Percentiles rank a stretch among this genome's conserved stretches.
Evolutionary conservation across 2,329 filamentous ascomycete species (phyloP).

Genomic region (Ceratocystis smalleyi): DNA sequence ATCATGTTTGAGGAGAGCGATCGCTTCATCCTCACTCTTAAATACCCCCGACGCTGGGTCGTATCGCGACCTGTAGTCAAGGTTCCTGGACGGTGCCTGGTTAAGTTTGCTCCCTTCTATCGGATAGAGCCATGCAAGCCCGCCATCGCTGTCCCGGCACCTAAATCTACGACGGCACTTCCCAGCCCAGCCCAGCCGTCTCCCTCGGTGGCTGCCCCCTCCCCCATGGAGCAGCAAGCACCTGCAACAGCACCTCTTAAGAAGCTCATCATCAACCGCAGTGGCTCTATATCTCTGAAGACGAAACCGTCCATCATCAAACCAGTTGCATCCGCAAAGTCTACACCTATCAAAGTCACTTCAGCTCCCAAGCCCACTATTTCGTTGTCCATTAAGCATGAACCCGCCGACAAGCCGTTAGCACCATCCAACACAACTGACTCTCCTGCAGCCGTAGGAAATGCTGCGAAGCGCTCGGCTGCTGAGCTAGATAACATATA

Average conservation of each 20-base stretch:
- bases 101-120: conserved; percentile 28
- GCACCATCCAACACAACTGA: not conserved
- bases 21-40: conserved; percentile 29
- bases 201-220: not conserved
- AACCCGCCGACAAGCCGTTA: conserved; percentile 7
- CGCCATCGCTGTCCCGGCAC: conserved; percentile 2
- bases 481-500: conserved; percentile 11
- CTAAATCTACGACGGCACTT: not conserved
- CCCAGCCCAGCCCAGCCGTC: not conserved
- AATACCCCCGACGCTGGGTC: conserved; percentile 29
- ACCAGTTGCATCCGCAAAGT: conserved; percentile 4
- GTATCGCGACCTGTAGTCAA: conserved; percentile 25
- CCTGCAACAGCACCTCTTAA: conserved; percentile 12
- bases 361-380: conserved; percentile 9
- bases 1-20: conserved; percentile 34
- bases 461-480: not conserved
- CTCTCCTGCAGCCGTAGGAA: not conserved
- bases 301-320: conserved; percentile 12
- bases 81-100: conserved; percentile 26
- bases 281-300: conserved; percentile 16
- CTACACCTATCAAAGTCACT: conserved; percentile 1
- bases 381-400: conserved; percentile 16
- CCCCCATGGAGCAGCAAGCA: not conserved
- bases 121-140: conserved; percentile 20
- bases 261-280: conserved; percentile 17